These are phyloP conservation scores for Metschnikowia reukaufii DNA, from an alignment of 805 yeast species.

Conservation along the genomic window DNA sequence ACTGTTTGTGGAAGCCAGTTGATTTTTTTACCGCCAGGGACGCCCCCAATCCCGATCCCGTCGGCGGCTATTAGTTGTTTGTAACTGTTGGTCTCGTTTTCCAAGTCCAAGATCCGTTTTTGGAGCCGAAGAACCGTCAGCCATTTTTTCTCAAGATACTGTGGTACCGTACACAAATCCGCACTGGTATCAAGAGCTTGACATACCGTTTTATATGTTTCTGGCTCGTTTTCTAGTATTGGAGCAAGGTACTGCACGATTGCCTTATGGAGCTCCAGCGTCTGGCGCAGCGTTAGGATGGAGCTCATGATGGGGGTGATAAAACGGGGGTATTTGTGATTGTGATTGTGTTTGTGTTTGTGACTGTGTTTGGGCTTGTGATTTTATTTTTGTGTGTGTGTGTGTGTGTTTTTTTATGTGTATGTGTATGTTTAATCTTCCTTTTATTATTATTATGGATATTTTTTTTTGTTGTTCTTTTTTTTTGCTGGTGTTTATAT, in stretches of 20 bases:
- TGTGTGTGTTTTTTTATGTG: too few relatives aligned
- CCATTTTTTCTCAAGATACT: conserved; percentile 79
- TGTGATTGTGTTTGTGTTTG: background rate
- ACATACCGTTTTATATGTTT: conserved; percentile 5
- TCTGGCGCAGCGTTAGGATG: conserved; percentile 45
- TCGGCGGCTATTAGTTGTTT: conserved; percentile 44
- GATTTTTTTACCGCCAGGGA: conserved; percentile 29
- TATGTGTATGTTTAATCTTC: too few relatives aligned
- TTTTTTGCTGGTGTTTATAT: too few relatives aligned
- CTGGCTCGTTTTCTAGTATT: conserved; percentile 18
- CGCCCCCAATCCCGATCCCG: conserved; percentile 17
- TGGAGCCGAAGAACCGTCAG: conserved; percentile 79
- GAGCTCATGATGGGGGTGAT: conserved; percentile 9
- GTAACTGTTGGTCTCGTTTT: conserved; percentile 52
- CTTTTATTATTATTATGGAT: too few relatives aligned
- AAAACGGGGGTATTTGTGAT: background rate
- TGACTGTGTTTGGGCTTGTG: background rate
- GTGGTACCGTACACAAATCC: conserved; percentile 33
- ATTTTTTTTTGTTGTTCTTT: too few relatives aligned
- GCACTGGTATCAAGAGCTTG: conserved; percentile 14
- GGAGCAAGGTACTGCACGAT: conserved; percentile 49
- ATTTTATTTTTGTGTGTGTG: background rate
- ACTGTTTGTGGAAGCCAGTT: conserved; percentile 65
- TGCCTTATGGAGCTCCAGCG: conserved; percentile 47
- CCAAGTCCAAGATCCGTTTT: conserved; percentile 67